Evolutionary conservation across 441 rosid genomes (phyloP).

Genomic region (Aquilaria agallochum): DNA sequence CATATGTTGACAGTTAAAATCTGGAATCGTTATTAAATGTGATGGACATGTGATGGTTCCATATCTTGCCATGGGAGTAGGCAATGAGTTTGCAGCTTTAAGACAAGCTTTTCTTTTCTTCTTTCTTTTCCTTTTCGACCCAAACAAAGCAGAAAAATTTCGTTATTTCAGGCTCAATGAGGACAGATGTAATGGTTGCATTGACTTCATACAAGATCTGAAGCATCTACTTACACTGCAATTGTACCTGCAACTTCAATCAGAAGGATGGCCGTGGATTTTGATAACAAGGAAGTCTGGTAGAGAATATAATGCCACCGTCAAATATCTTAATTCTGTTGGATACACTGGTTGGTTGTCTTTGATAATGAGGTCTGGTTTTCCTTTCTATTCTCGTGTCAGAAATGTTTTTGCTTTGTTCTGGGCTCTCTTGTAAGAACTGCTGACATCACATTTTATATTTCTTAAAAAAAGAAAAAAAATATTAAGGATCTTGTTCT

Average conservation of each 20-base stretch:
- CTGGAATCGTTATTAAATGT: background rate
- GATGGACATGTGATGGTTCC: background rate
- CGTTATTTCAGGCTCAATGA: constrained; percentile 29
- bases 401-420: too few species aligned
- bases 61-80: background rate
- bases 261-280: constrained; percentile 57
- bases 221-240: constrained; percentile 30
- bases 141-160: background rate
- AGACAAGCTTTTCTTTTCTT: background rate
- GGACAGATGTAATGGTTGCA: constrained; percentile 23
- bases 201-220: constrained; percentile 39
- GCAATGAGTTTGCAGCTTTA: background rate
- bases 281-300: constrained; percentile 52
- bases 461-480: background rate
- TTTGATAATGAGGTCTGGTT: constrained; percentile 67
- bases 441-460: background rate
- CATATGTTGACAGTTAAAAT: background rate
- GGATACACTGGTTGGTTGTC: constrained; percentile 60
- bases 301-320: constrained; percentile 29
- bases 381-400: background rate
- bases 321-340: constrained; percentile 35
- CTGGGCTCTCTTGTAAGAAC: constrained; percentile 1
- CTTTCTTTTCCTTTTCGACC: background rate
- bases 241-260: constrained; percentile 47
- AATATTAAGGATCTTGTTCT: background rate